Conservation (phyloP, 805 yeast genomes). For the Saccharomycopsis fibuligera region DNA sequence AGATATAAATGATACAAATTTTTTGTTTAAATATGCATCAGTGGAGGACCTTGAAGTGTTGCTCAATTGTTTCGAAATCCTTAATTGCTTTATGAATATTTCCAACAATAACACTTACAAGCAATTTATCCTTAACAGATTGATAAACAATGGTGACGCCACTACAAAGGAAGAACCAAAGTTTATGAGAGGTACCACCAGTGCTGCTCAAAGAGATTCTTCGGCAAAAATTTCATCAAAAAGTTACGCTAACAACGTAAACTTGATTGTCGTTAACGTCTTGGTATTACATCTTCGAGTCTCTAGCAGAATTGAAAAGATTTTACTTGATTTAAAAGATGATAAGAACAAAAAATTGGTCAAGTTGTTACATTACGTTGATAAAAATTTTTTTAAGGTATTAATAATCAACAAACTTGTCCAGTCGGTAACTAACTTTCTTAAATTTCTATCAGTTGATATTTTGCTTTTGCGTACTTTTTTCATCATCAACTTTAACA, state of each 20-base stretch:
- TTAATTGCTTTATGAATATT: conserved; percentile 6
- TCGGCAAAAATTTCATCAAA: not conserved
- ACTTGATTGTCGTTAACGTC: not conserved
- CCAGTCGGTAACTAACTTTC: conserved; percentile 1
- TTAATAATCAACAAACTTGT: not conserved
- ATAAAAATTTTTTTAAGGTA: not conserved
- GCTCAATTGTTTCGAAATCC: conserved; percentile 9
- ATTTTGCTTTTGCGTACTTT: conserved; percentile 12
- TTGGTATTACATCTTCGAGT: conserved; percentile 1
- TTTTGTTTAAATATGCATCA: conserved; percentile 7
- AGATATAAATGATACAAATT: not conserved
- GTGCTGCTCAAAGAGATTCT: not conserved
- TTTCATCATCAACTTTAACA: conserved; percentile 13
- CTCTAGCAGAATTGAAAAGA: not conserved
- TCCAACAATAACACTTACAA: not conserved
- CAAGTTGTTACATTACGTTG: conserved; percentile 1
- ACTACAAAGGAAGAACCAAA: not conserved
- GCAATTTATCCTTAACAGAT: not conserved
- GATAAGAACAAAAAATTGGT: not conserved
- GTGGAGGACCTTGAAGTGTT: conserved; percentile 8
- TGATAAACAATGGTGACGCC: not conserved
- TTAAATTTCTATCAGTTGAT: conserved; percentile 13
- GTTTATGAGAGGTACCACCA: not conserved
- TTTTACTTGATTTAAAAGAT: not conserved
- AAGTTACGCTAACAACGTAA: conserved; percentile 1